Conservation (phyloP, 2,329 filamentous ascomycete species). For the Teratosphaeria nubilosa region DNA sequence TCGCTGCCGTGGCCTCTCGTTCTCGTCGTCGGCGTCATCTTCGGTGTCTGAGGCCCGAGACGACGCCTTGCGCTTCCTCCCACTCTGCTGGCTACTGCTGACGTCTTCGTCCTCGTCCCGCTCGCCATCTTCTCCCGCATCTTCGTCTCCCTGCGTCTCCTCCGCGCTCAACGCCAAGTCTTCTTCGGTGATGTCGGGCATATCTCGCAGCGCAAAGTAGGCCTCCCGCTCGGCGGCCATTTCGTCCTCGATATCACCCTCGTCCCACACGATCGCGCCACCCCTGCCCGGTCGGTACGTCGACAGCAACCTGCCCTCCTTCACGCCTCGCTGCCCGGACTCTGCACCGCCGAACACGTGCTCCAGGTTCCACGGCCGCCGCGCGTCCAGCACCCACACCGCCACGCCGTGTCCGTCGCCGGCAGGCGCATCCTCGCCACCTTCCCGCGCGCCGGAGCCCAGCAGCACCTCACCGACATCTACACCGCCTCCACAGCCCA, state of each 20-base stretch:
- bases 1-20: conserved; percentile 66
- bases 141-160: conserved; percentile 48
- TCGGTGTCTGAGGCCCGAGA: conserved; percentile 53
- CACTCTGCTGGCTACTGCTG: conserved; percentile 30
- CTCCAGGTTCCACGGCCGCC: conserved; percentile 85
- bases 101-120: conserved; percentile 18
- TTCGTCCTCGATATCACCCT: conserved; percentile 86
- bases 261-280: conserved; percentile 88
- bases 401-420: conserved; percentile 65
- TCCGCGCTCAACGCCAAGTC: conserved; percentile 50
- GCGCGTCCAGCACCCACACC: conserved; percentile 86
- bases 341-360: conserved; percentile 60
- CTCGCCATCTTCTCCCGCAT: conserved; percentile 44
- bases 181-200: conserved; percentile 79
- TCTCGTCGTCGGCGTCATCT: conserved; percentile 51
- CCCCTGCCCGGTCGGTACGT: conserved; percentile 69
- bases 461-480: conserved; percentile 67
- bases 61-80: conserved; percentile 69
- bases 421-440: conserved; percentile 43
- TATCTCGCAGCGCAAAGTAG: conserved; percentile 74
- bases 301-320: conserved; percentile 60
- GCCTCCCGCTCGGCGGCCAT: conserved; percentile 65
- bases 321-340: conserved; percentile 40
- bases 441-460: conserved; percentile 50
- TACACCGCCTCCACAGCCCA: conserved; percentile 85